Conservation (phyloP, 78 protist genomes). For the Ministeria vibrans region DNA sequence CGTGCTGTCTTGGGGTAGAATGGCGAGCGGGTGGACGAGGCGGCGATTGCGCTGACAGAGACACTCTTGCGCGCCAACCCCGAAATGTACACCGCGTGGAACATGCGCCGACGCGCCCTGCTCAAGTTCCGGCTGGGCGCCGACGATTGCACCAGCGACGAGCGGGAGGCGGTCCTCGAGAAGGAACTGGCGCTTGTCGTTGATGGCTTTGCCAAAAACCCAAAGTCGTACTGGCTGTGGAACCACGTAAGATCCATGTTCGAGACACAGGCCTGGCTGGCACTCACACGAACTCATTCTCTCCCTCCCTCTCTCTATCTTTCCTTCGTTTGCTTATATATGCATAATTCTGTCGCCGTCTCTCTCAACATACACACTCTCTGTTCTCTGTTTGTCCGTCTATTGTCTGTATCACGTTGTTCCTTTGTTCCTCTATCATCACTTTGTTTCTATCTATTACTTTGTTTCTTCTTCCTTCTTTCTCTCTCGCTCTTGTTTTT, state of each 20-base stretch:
- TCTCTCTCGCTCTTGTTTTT: neutral
- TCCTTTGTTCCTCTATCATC: neutral
- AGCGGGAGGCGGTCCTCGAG: neutral
- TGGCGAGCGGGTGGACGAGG: neutral
- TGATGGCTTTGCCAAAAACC: neutral
- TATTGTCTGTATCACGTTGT: neutral
- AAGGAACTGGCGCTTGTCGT: constrained; percentile 19
- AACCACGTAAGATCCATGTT: constrained; percentile 47
- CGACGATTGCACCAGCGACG: neutral
- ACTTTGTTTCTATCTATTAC: neutral
- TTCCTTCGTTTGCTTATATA: neutral
- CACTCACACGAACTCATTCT: constrained; percentile 6
- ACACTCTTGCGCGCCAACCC: constrained; percentile 59
- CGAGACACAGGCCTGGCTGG: no score
- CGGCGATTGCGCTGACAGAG: constrained; percentile 22
- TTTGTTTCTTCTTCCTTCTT: neutral
- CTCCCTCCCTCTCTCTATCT: neutral
- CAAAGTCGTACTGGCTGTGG: constrained; percentile 51
- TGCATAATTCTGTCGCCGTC: no score
- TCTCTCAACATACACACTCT: no score
- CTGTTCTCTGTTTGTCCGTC: neutral
- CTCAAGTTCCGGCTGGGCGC: neutral
- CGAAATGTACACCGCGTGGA: constrained; percentile 81
- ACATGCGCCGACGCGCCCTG: constrained; percentile 57
- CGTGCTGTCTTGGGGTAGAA: neutral